Conservation (phyloP, 495 filamentous ascomycete genomes). For the Podospora pseudopauciseta region DNA sequence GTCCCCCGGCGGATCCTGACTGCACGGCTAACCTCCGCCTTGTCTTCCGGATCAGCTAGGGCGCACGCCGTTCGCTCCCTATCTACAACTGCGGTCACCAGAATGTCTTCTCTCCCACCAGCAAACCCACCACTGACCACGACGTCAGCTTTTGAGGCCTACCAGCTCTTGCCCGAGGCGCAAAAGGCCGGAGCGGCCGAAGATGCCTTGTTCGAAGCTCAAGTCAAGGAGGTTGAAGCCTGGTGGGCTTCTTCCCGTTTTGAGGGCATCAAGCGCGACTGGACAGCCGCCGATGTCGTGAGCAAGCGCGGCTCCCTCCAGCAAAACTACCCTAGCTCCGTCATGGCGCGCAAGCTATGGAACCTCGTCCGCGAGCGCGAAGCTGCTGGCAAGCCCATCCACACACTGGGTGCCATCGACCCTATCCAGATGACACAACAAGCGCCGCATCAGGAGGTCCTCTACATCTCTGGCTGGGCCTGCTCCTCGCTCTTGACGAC, state of each 20-base stretch:
- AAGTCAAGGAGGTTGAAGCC: conserved; percentile 74
- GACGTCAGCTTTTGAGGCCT: conserved; percentile 62
- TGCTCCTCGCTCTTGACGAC: conserved; percentile 88
- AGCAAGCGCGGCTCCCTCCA: conserved; percentile 84
- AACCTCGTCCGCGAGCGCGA: conserved; percentile 74
- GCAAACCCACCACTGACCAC: conserved; percentile 48
- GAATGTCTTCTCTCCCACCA: conserved; percentile 29
- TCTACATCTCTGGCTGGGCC: conserved; percentile 96
- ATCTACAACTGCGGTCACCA: conserved; percentile 24
- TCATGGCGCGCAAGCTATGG: conserved; percentile 94
- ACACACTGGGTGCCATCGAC: conserved; percentile 97
- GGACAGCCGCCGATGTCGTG: conserved; percentile 85
- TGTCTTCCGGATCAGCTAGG: conserved; percentile 13
- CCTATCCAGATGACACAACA: conserved; percentile 99
- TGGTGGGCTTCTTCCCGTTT: conserved; percentile 87
- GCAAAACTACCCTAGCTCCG: conserved; percentile 82
- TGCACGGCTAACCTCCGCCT: conserved; percentile 16
- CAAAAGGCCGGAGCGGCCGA: conserved; percentile 74
- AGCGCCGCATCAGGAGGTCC: conserved; percentile 88
- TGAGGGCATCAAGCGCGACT: conserved; percentile 85
- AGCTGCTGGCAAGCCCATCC: conserved; percentile 76
- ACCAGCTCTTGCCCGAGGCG: conserved; percentile 70
- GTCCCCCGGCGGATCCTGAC: conserved; percentile 27
- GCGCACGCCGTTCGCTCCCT: conserved; percentile 19
- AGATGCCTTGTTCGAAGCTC: conserved; percentile 72